Percentiles rank a stretch among this genome's conserved stretches.
Evolutionary conservation across 2,329 filamentous ascomycete genomes (phyloP).

Genomic region (Huntiella omanensis): DNA sequence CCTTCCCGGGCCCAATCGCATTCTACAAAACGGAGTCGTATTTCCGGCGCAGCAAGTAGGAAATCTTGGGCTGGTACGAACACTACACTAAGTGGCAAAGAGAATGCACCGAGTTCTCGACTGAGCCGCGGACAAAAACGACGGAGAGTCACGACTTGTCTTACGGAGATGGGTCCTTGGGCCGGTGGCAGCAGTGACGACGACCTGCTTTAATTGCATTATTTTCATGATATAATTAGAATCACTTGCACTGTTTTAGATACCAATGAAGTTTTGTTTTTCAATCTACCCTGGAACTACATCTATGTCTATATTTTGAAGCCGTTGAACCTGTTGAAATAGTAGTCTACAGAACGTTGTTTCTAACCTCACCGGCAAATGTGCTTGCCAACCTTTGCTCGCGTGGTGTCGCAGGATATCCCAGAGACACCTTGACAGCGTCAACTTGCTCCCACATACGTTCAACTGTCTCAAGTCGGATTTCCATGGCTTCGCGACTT

Average conservation of each 20-base stretch:
- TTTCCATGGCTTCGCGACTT: conserved; percentile 52
- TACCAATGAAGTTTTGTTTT: not conserved
- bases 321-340: too few species aligned
- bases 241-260: not conserved
- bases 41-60: not conserved
- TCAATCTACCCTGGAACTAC: too few species aligned
- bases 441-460: conserved; percentile 63
- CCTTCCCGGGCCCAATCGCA: not conserved
- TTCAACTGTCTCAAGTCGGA: conserved; percentile 58
- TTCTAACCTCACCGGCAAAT: conserved; percentile 36
- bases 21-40: too few species aligned
- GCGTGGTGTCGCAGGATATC: conserved; percentile 63
- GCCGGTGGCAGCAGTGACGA: conserved; percentile 7
- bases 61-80: not conserved
- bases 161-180: conserved; percentile 7
- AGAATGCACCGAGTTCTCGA: not conserved
- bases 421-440: conserved; percentile 52
- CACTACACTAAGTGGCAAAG: not conserved
- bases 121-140: not conserved
- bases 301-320: too few species aligned
- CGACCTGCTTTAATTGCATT: conserved; percentile 3
- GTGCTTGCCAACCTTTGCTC: conserved; percentile 63
- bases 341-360: conserved; percentile 8
- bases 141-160: not conserved
- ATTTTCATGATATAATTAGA: not conserved